These are phyloP conservation scores for Hyphodiscus hymeniophilus DNA, from an alignment of 495 filamentous ascomycete species.

Conservation along the genomic window DNA sequence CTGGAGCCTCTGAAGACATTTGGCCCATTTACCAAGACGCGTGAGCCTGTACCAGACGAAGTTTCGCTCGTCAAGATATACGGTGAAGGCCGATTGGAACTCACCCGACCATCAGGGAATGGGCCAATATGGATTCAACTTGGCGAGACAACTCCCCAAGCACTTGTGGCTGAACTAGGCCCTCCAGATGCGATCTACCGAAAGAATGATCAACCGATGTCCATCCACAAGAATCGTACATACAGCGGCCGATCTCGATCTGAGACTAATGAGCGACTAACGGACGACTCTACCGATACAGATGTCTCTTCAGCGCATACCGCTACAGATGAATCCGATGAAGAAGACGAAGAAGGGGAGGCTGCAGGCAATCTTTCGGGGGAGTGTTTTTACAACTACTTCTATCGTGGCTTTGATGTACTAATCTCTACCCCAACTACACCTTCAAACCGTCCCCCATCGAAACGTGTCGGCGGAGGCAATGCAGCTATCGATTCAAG, in stretches of 20 bases:
- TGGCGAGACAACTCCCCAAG: constrained; percentile 79
- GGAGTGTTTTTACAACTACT: constrained; percentile 96
- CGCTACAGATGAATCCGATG: constrained; percentile 68
- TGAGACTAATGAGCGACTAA: constrained; percentile 31
- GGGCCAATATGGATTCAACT: constrained; percentile 54
- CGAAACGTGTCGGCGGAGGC: constrained; percentile 26
- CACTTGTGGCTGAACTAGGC: constrained; percentile 80
- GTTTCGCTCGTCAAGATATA: constrained; percentile 69
- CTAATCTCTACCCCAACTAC: constrained; percentile 70
- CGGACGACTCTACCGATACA: constrained; percentile 62
- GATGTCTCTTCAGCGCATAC: constrained; percentile 77
- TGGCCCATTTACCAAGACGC: constrained; percentile 39
- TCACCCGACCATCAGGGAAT: constrained; percentile 49
- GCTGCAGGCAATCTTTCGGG: constrained; percentile 39
- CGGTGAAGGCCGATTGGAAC: constrained; percentile 66
- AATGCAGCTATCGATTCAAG: constrained; percentile 1
- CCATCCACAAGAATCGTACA: constrained; percentile 63
- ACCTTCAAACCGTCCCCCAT: constrained; percentile 52
- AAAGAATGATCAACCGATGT: constrained; percentile 84
- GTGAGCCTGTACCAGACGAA: constrained; percentile 67
- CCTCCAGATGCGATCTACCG: constrained; percentile 92
- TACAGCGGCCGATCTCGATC: constrained; percentile 29
- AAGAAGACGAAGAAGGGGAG: constrained; percentile 47
- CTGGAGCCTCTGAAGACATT: constrained; percentile 56
- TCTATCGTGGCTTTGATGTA: constrained; percentile 91